These are phyloP conservation scores for Synchytrium microbalum DNA, from an alignment of 371 early-diverging fungal species.

Conservation along the genomic window DNA sequence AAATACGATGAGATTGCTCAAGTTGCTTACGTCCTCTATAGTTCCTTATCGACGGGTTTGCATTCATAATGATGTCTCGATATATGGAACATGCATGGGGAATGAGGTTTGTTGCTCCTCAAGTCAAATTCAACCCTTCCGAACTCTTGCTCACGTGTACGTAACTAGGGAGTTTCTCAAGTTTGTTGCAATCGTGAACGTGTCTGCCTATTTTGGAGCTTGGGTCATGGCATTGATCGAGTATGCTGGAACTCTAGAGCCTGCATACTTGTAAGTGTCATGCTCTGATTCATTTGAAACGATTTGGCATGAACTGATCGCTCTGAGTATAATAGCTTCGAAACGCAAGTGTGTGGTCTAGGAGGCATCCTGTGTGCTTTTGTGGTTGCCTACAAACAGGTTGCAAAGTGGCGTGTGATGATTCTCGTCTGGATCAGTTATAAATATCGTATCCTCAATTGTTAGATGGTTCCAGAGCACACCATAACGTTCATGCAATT, in stretches of 20 bases:
- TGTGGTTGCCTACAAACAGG: constrained; percentile 69
- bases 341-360: constrained; percentile 54
- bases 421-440: constrained; percentile 57
- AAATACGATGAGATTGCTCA: no score
- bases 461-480: constrained; percentile 12
- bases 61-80: neutral
- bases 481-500: neutral
- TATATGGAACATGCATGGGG: constrained; percentile 1
- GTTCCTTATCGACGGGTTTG: neutral
- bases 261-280: constrained; percentile 44
- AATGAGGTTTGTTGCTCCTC: neutral
- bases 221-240: constrained; percentile 48
- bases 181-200: constrained; percentile 46
- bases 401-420: neutral
- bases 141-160: no score
- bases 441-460: no score
- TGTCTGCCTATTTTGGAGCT: constrained; percentile 47
- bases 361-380: constrained; percentile 57
- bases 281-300: no score
- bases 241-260: constrained; percentile 51
- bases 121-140: neutral
- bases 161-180: constrained; percentile 49
- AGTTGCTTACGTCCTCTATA: no score
- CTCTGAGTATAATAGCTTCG: neutral
- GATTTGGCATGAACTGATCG: no score